Conservation (phyloP, 2,329 filamentous ascomycete species). For the Atkinsonella hypoxylon region DNA sequence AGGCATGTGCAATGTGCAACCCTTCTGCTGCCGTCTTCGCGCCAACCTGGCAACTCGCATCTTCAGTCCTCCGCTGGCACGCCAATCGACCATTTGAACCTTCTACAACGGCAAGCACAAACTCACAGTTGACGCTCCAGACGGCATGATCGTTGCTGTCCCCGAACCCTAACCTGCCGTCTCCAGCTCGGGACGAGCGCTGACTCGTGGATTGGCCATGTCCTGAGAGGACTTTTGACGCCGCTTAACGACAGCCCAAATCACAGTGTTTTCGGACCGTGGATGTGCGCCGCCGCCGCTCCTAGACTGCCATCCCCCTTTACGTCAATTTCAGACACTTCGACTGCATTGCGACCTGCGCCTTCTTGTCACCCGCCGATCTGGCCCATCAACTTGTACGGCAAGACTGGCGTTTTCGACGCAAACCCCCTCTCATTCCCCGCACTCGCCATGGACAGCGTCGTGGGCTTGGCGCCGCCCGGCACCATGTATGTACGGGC, state of each 20-base stretch:
- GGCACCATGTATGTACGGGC: slow-evolving; percentile 84
- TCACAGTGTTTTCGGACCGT: neutral
- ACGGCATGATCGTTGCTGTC: slow-evolving; percentile 12
- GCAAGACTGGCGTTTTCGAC: slow-evolving; percentile 1
- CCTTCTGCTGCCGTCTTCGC: neutral
- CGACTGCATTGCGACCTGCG: neutral
- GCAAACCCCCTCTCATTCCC: slow-evolving; percentile 1
- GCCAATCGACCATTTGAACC: neutral
- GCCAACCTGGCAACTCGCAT: slow-evolving; percentile 3
- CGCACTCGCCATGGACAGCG: slow-evolving; percentile 42
- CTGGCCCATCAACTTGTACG: neutral
- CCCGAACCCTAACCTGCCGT: slow-evolving; percentile 9
- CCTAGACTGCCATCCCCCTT: neutral
- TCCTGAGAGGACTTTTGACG: slow-evolving; percentile 20
- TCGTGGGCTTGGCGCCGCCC: slow-evolving; percentile 45
- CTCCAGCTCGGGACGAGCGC: slow-evolving; percentile 18
- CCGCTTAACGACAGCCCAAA: slow-evolving; percentile 11
- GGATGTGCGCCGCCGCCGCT: slow-evolving; percentile 1
- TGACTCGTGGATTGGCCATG: slow-evolving; percentile 21
- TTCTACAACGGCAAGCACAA: neutral
- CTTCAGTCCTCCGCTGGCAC: neutral
- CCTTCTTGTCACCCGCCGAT: neutral
- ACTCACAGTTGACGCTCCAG: neutral
- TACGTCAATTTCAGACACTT: neutral
- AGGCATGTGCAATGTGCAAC: neutral